Evolutionary conservation across 441 rosid species (phyloP).

Genomic region (Mallotus japonicus): DNA sequence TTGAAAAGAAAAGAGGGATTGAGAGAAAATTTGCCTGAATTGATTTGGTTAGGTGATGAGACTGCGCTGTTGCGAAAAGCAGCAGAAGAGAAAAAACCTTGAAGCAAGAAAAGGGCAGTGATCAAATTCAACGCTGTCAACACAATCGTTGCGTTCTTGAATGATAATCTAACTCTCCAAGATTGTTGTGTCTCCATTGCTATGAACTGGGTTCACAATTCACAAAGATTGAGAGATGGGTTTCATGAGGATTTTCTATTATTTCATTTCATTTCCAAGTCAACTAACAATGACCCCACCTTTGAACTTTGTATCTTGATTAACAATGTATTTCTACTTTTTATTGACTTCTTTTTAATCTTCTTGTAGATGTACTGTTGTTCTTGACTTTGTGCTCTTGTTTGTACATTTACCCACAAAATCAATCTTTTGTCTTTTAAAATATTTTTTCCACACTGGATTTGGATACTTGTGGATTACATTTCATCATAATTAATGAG

Average conservation of each 20-base stretch:
- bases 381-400: background rate
- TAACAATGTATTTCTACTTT: background rate
- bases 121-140: conserved; percentile 54
- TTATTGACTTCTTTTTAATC: conserved; percentile 1
- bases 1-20: conserved; percentile 10
- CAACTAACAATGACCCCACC: background rate
- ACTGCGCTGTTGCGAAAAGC: conserved; percentile 29
- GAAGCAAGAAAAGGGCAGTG: conserved; percentile 61
- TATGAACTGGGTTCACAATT: background rate
- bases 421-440: background rate
- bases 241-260: too few relatives aligned
- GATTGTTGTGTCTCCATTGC: conserved; percentile 54
- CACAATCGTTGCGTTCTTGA: conserved; percentile 71
- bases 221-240: background rate
- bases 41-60: conserved; percentile 45
- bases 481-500: too few relatives aligned
- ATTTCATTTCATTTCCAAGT: background rate
- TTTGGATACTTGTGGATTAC: too few relatives aligned
- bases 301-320: too few relatives aligned
- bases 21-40: conserved; percentile 32
- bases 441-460: too few relatives aligned
- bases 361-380: background rate
- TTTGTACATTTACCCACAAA: background rate
- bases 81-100: conserved; percentile 43
- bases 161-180: conserved; percentile 68